A percentile compares a stretch with the other conserved stretches of the same genome.
These are phyloP conservation scores for Paracorniculantispora psalliotae DNA, from an alignment of 2,329 filamentous ascomycete genomes.

Conservation along the genomic window DNA sequence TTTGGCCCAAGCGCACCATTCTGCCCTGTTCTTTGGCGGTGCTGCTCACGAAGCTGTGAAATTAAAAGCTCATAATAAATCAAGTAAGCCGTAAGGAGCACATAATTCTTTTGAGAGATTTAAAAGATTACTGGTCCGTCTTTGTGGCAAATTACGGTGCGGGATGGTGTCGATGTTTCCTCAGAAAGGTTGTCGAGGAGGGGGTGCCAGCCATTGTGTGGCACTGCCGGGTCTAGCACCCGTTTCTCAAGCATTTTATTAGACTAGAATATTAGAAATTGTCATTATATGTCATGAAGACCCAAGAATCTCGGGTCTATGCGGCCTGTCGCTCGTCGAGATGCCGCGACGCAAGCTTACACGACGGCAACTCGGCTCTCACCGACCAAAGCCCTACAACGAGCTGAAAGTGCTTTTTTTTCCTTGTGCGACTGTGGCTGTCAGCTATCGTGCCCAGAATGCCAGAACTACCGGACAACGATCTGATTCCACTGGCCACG, in stretches of 20 bases:
- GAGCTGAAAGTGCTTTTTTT: background rate
- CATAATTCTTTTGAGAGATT: no score
- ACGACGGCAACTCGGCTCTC: background rate
- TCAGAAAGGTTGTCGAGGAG: background rate
- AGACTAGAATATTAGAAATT: background rate
- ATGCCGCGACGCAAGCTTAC: background rate
- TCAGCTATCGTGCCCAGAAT: constrained; percentile 1
- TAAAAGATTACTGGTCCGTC: background rate
- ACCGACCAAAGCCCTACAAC: background rate
- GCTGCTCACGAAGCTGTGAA: no score
- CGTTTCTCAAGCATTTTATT: background rate
- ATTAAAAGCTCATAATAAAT: no score
- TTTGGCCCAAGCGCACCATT: no score
- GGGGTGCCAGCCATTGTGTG: background rate
- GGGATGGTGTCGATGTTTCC: background rate
- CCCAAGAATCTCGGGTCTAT: background rate
- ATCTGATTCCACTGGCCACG: background rate
- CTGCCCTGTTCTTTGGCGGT: no score
- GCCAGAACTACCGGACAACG: constrained; percentile 7
- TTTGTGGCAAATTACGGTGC: background rate
- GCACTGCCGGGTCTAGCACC: background rate
- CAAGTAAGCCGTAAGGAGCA: no score
- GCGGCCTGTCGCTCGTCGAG: background rate
- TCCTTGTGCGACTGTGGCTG: background rate
- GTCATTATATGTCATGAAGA: background rate